phyloP scores from a whole-genome alignment of 345 rosid species.

The Excoecaria agallocha region DNA sequence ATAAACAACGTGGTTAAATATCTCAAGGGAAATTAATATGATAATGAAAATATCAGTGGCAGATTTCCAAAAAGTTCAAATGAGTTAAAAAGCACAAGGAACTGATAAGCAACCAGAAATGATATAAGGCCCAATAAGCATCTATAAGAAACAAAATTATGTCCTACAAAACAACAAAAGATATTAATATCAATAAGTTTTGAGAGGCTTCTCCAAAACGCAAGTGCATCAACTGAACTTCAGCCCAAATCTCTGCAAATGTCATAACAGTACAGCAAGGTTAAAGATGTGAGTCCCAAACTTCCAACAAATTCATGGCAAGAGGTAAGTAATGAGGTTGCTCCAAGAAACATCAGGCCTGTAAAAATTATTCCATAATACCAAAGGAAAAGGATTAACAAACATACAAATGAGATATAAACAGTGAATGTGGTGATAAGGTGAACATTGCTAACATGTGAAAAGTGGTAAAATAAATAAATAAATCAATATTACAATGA shows the following conservation, averaged over 20 bases:
- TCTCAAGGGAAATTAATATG: conserved; percentile 8
- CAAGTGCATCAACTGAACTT: conserved; percentile 32
- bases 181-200: conserved; percentile 33
- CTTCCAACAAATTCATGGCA: conserved; percentile 95
- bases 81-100: conserved; percentile 10
- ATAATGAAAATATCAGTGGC: conserved; percentile 30
- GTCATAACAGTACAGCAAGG: conserved; percentile 97
- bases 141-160: conserved; percentile 33
- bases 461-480: neutral
- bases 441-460: neutral
- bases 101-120: conserved; percentile 36
- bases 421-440: conserved; percentile 17
- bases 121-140: conserved; percentile 31
- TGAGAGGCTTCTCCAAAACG: conserved; percentile 29
- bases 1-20: conserved; percentile 17
- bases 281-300: conserved; percentile 99
- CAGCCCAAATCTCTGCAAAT: conserved; percentile 84
- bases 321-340: conserved; percentile 96
- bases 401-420: conserved; percentile 27
- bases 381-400: conserved; percentile 41
- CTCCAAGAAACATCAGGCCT: conserved; percentile 97
- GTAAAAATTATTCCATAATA: conserved; percentile 42
- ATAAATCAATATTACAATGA: neutral
- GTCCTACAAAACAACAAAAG: conserved; percentile 46
- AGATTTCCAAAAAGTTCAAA: conserved; percentile 25